These are phyloP conservation scores for Acacia melanoxylon DNA, from an alignment of 306 rosid genomes.

Conservation along the genomic window DNA sequence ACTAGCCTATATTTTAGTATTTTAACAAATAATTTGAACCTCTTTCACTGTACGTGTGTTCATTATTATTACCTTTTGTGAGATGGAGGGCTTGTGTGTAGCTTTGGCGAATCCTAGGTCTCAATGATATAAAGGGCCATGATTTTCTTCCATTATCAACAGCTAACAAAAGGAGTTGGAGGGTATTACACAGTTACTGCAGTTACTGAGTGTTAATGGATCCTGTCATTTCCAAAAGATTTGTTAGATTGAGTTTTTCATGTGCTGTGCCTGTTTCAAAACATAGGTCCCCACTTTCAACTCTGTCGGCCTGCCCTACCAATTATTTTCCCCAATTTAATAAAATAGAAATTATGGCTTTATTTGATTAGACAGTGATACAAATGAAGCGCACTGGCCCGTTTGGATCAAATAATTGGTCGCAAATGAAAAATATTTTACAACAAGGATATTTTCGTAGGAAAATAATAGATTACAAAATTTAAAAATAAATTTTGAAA, in stretches of 20 bases:
- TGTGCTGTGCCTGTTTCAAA: constrained; percentile 7
- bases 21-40: too few species aligned
- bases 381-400: not conserved
- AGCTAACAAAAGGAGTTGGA: not conserved
- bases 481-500: too few species aligned
- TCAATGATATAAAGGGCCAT: not conserved
- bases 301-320: constrained; percentile 19
- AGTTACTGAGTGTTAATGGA: not conserved
- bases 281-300: constrained; percentile 19
- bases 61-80: not conserved
- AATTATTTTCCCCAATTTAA: constrained; percentile 9
- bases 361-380: not conserved
- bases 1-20: not conserved
- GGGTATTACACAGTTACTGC: constrained; percentile 2
- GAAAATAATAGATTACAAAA: too few species aligned
- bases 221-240: constrained; percentile 45
- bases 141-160: not conserved
- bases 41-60: not conserved
- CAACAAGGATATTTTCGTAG: too few species aligned
- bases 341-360: not conserved
- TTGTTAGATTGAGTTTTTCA: constrained; percentile 32
- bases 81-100: not conserved
- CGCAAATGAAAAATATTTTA: too few species aligned
- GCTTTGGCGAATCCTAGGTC: constrained; percentile 14
- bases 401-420: too few species aligned